Evolutionary conservation across 2,329 filamentous ascomycete genomes (phyloP), one percentile per base, ranked within the genome.

Genomic region (Trichoderma oligosporum): DNA sequence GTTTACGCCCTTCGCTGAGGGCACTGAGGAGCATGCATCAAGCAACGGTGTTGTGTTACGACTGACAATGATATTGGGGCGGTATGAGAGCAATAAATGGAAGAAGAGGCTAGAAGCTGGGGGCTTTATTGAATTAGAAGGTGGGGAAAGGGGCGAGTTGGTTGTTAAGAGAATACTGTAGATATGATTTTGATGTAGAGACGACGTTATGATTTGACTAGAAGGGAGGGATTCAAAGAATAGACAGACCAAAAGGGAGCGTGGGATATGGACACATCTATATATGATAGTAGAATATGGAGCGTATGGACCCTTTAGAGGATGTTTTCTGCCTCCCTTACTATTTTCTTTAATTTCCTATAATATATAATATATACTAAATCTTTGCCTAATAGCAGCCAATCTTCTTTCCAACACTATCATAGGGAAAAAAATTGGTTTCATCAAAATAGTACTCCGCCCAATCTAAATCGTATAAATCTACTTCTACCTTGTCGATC

Each of bases 61-160:
- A 53, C 87, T 92, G 83, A 92, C 89, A 0, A 77, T 93, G 58
- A 87, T 93, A 11, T 76, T 90, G 20, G 88, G 85, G 4, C 79
- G 85, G 35, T 87, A 86, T 61, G 88, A 91, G 74, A 85, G 86
- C 62, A 82, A 76, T 20, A 89, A 87, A 71, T 93, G 88, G 88
- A 86, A 84, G 71, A 91, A 87, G 76, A 84, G 82, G 69, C 75
- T 91, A 12, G 84, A 89, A 68, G 72, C 71, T 0, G 81, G 80
- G 1, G 80, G 79, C 0, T 74, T 81, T 35, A 49, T 86, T 7
- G 78, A 78, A 62, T 62, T 84, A 24, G 77, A 78, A 1, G 77
- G 74, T 2, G 68, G 64, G 0, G 69, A 73, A 2, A 71, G 74
- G 29, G 82, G 80, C 1, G 72, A 76, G 22, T 64, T 88, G 57